Conservation (phyloP, 2,329 filamentous ascomycete genomes). For the Pyrenophora graminea region DNA sequence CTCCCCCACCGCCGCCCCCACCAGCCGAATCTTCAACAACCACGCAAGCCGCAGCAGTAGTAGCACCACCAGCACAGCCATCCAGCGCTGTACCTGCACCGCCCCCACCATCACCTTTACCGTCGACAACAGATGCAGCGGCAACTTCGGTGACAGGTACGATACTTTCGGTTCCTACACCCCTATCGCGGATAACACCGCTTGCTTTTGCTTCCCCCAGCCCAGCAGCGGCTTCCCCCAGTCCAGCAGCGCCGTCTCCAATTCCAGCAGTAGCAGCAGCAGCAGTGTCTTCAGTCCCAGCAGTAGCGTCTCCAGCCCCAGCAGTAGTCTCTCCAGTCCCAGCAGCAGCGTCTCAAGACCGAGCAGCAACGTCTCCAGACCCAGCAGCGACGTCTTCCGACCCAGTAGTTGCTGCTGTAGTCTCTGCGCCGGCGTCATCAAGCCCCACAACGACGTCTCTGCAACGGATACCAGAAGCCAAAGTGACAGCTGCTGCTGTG, state of each 20-base stretch:
- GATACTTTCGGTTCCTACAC: slow-evolving; percentile 35
- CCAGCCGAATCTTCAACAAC: slow-evolving; percentile 20
- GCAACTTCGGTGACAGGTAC: slow-evolving; percentile 43
- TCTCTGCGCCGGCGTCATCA: slow-evolving; percentile 23
- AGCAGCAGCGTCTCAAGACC: background rate
- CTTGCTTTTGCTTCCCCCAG: slow-evolving; percentile 28
- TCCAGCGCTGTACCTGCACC: slow-evolving; percentile 25
- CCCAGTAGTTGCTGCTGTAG: no score
- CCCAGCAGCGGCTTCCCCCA: slow-evolving; percentile 11
- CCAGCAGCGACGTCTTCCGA: no score
- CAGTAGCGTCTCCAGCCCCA: background rate
- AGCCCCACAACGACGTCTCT: slow-evolving; percentile 14
- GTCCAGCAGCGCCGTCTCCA: no score
- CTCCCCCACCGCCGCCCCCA: slow-evolving; percentile 22
- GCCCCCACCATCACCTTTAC: slow-evolving; percentile 18
- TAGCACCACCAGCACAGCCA: slow-evolving; percentile 13
- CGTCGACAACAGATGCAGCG: slow-evolving; percentile 33
- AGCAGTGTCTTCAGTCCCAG: background rate
- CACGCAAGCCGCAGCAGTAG: slow-evolving; percentile 18
- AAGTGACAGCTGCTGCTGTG: slow-evolving; percentile 10
- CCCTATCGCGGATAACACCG: slow-evolving; percentile 24
- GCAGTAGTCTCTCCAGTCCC: background rate
- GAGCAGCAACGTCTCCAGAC: no score
- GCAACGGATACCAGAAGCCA: background rate
- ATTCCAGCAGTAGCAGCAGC: background rate